A percentile compares a stretch with the other conserved stretches of the same genome.
phyloP scores from a whole-genome alignment of 768 basidiomycete species.

The Mycena haematopus region DNA sequence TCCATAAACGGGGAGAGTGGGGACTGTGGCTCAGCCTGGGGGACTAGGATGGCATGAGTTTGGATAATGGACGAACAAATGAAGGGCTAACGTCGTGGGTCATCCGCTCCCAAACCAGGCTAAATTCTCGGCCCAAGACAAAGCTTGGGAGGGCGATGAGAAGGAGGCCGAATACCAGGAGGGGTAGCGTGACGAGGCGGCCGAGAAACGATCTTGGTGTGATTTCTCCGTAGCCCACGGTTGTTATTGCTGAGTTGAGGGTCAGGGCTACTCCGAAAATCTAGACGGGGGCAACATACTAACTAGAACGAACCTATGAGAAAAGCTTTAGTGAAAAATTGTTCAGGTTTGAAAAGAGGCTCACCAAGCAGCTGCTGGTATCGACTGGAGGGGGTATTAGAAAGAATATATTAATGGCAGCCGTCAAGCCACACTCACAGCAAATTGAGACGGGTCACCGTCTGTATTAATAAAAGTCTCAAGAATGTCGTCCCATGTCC shows the following conservation, averaged over 20 bases:
- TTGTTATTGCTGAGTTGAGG: conserved; percentile 73
- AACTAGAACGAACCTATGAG: conserved; percentile 70
- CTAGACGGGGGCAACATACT: conserved; percentile 55
- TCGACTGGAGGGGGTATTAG: conserved; percentile 47
- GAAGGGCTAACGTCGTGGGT: conserved; percentile 47
- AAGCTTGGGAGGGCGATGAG: conserved; percentile 92
- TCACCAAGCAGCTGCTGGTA: conserved; percentile 81
- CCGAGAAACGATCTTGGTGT: conserved; percentile 90
- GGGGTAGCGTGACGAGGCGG: conserved; percentile 81
- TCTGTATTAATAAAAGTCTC: conserved; percentile 85
- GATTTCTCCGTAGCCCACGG: conserved; percentile 92
- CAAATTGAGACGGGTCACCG: conserved; percentile 82
- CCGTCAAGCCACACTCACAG: conserved; percentile 48
- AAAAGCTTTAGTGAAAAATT: conserved; percentile 2
- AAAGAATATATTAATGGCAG: not conserved
- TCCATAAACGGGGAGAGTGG: conserved; percentile 25
- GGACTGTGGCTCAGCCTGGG: conserved; percentile 31
- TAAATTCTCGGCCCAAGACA: conserved; percentile 91
- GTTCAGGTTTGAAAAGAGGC: conserved; percentile 36
- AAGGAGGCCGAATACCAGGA: conserved; percentile 86
- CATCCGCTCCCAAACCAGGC: conserved; percentile 89
- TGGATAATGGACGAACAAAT: not conserved
- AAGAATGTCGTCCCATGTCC: conserved; percentile 84
- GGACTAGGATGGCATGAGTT: conserved; percentile 14
- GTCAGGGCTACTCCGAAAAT: conserved; percentile 9